phyloP scores from a whole-genome alignment of 805 yeast genomes.

The Jamesozyma jinghongensis region DNA sequence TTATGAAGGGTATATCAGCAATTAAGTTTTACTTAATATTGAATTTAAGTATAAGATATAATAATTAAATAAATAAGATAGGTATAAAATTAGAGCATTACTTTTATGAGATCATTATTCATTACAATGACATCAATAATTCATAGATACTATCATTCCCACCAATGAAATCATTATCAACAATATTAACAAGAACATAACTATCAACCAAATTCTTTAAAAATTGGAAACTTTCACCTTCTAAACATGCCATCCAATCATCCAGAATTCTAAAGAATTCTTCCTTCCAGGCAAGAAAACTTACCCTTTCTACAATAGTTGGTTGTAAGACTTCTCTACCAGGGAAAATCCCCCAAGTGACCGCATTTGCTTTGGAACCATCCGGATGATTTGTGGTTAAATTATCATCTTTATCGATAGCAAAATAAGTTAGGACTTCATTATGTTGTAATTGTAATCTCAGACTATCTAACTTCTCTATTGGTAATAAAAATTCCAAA shows the following conservation, averaged over 20 bases:
- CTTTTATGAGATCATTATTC: no score
- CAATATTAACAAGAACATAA: slow-evolving; percentile 76
- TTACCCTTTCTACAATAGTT: slow-evolving; percentile 84
- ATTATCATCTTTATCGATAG: slow-evolving; percentile 51
- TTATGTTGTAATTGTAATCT: slow-evolving; percentile 32
- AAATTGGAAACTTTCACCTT: slow-evolving; percentile 25
- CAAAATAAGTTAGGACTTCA: slow-evolving; percentile 63
- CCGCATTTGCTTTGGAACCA: slow-evolving; percentile 76
- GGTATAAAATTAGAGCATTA: no score
- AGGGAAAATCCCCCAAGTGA: slow-evolving; percentile 98
- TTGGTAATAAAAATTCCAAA: slow-evolving; percentile 74
- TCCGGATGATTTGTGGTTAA: slow-evolving; percentile 60
- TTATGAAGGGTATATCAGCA: no score
- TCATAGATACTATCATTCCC: slow-evolving; percentile 46
- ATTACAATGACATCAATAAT: slow-evolving; percentile 31
- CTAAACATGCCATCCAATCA: slow-evolving; percentile 64
- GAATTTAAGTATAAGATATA: no score
- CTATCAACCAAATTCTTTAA: slow-evolving; percentile 34
- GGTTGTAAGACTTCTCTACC: slow-evolving; percentile 93
- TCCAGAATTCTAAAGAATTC: slow-evolving; percentile 76
- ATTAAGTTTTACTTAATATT: no score
- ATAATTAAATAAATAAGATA: no score
- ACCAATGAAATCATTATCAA: slow-evolving; percentile 72
- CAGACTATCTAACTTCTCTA: slow-evolving; percentile 22
- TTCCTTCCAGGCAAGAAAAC: slow-evolving; percentile 95